Base-by-base conservation (phyloP, 2,329 filamentous ascomycete genomes). In the Fusarium sp. region DNA sequence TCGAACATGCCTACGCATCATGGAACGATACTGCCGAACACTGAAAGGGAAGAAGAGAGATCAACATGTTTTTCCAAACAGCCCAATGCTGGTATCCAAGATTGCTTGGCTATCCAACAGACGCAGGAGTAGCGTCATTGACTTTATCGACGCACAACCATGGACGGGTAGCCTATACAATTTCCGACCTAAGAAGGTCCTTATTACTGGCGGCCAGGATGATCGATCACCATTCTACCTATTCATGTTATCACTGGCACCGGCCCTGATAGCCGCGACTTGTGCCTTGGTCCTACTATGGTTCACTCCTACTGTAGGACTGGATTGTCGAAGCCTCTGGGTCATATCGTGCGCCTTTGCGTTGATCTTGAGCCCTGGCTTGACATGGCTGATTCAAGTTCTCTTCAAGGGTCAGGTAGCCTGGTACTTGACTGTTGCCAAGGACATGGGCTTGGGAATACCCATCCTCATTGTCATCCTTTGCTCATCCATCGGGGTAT, bases 91-190 rank as follows among this genome's bases (percentile, higher is more conserved):
- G 9, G 57, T 35, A 2, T 66, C 57, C 5, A 35, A 54, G 50
- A 35, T 59, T 10, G 31, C 31, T 24, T 58, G 31, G 31, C 16
- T 24, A 5, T 5, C 31, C 7, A 38, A 35, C 13, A 58, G 34
- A 22, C 52, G 29, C 6, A 37, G 22, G 16, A 18, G 20, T 18
- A 62, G 22, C 18, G 24, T 20, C 2, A 16, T 42, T n/a, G 64
- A 66, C 45, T 62, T 62, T 29, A 66, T 66, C 2, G 35, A 62
- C 20, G 24, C 64, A 24, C 64, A 66, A 37, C 64, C 64, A 5
- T 66, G 64, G 64, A 66, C n/a, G 3, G 64, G 64, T 24, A 62
- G 64, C 16, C 5, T 66, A 5, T 66, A 66, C 37, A 62, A 34
- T 20, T 66, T 42, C 20, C 57, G 64, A n/a, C 64, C 64, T 1